Conservation (phyloP, 306 rosid species). For the Castanea crenata region DNA sequence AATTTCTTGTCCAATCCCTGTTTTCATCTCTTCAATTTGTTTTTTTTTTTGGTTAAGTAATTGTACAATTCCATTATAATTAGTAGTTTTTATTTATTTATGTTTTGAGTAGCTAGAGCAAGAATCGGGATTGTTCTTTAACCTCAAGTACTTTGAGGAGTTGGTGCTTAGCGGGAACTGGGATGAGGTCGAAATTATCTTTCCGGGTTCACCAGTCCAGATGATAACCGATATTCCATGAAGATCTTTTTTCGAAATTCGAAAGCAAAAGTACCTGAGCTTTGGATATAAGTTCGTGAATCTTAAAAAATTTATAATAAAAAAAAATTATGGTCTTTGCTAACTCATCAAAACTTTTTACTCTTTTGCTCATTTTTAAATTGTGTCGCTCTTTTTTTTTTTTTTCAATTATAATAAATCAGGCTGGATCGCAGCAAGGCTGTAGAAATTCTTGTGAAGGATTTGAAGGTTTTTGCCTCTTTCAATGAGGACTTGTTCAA, state of each 20-base stretch:
- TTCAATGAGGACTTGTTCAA: slow-evolving; percentile 18
- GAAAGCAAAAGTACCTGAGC: slow-evolving; percentile 33
- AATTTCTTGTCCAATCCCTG: background rate
- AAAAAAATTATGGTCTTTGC: background rate
- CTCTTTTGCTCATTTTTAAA: too few relatives aligned
- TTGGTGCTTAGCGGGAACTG: slow-evolving; percentile 19
- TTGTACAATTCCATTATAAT: background rate
- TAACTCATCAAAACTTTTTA: background rate
- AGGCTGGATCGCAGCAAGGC: slow-evolving; percentile 24
- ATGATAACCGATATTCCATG: slow-evolving; percentile 23
- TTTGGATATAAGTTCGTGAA: slow-evolving; percentile 13
- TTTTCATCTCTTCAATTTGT: background rate
- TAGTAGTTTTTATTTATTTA: background rate
- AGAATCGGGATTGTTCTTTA: slow-evolving; percentile 28
- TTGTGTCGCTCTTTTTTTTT: background rate
- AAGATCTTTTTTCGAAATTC: slow-evolving; percentile 22
- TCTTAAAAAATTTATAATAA: background rate
- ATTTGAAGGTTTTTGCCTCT: slow-evolving; percentile 22
- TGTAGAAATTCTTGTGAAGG: slow-evolving; percentile 20
- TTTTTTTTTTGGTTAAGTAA: background rate
- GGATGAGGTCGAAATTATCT: slow-evolving; percentile 28
- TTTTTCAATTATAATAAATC: background rate
- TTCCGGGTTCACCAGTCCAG: slow-evolving; percentile 11
- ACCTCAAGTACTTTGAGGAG: slow-evolving; percentile 24
- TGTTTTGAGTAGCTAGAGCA: slow-evolving; percentile 12